Evolutionary conservation across 1,284 basidiomycete genomes (phyloP).

Genomic region (Leccinum pachyderme): DNA sequence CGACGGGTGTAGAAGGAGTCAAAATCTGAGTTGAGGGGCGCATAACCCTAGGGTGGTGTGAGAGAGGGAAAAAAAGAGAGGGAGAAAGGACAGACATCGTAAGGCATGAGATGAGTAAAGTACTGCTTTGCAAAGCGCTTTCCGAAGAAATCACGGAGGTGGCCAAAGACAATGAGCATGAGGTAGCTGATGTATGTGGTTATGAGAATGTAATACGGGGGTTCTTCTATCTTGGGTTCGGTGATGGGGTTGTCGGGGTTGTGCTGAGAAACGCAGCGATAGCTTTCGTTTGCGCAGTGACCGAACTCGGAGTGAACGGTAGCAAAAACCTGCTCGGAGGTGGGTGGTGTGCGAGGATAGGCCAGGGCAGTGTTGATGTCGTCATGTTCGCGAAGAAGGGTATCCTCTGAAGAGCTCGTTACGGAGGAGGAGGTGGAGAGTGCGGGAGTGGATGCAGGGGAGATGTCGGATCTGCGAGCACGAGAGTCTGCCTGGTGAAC

Average conservation of each 20-base stretch:
- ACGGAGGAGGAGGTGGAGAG: constrained; percentile 69
- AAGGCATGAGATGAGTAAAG: constrained; percentile 82
- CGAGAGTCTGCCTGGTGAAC: constrained; percentile 68
- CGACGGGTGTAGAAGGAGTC: constrained; percentile 99
- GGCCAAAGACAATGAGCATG: constrained; percentile 86
- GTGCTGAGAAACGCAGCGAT: constrained; percentile 68
- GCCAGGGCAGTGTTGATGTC: constrained; percentile 50
- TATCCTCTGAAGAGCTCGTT: constrained; percentile 64
- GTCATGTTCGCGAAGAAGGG: constrained; percentile 50
- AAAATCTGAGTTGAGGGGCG: constrained; percentile 96
- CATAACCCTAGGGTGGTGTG: constrained; percentile 71
- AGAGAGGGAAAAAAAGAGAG: constrained; percentile 2
- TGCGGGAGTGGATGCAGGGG: constrained; percentile 52
- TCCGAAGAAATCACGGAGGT: constrained; percentile 93
- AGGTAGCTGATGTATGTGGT: constrained; percentile 93
- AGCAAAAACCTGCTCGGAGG: constrained; percentile 70
- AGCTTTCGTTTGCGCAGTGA: constrained; percentile 73
- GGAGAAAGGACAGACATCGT: constrained; percentile 57
- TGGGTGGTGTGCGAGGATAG: constrained; percentile 61
- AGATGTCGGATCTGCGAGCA: constrained; percentile 40
- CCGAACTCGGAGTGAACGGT: constrained; percentile 87
- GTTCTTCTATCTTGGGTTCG: constrained; percentile 66
- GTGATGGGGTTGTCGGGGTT: constrained; percentile 47
- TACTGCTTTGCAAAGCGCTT: constrained; percentile 74
- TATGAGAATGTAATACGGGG: constrained; percentile 87